These are phyloP conservation scores for Spizellomyces punctatus DNA, from an alignment of 192 early-diverging fungal genomes.

Conservation along the genomic window DNA sequence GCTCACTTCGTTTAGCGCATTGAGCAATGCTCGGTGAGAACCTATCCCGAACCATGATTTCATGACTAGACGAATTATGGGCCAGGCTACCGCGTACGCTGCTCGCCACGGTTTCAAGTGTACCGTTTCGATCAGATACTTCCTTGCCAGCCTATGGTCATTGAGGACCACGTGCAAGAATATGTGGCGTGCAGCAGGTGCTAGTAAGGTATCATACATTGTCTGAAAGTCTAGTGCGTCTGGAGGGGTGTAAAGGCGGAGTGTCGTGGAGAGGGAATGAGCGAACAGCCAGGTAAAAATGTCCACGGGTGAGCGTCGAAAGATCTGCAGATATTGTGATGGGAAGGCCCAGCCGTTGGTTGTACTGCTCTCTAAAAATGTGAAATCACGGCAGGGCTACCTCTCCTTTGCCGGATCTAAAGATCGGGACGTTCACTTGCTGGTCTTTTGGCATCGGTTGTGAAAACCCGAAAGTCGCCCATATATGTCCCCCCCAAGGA, in stretches of 20 bases:
- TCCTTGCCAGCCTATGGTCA: slow-evolving; percentile 10
- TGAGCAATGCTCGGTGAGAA: not conserved
- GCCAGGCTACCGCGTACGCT: slow-evolving; percentile 27
- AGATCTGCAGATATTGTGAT: slow-evolving; percentile 28
- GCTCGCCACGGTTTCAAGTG: slow-evolving; percentile 40
- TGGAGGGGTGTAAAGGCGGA: slow-evolving; percentile 41
- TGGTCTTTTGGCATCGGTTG: slow-evolving; percentile 35
- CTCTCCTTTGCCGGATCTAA: slow-evolving; percentile 46
- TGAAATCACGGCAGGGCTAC: slow-evolving; percentile 13
- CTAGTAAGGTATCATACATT: slow-evolving; percentile 26
- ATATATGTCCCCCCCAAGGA: slow-evolving; percentile 47
- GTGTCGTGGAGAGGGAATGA: slow-evolving; percentile 42
- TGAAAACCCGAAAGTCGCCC: slow-evolving; percentile 35
- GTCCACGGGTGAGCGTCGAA: slow-evolving; percentile 43
- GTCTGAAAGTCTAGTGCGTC: slow-evolving; percentile 43
- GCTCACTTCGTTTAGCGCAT: slow-evolving; percentile 36
- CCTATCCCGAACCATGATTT: not conserved
- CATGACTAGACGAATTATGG: slow-evolving; percentile 26
- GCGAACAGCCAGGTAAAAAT: slow-evolving; percentile 51
- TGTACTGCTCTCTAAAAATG: no score
- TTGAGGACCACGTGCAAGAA: slow-evolving; percentile 32
- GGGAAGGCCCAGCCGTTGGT: no score
- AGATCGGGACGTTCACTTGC: slow-evolving; percentile 42
- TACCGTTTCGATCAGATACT: slow-evolving; percentile 30
- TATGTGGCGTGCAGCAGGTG: slow-evolving; percentile 41